Evolutionary conservation across 2,329 filamentous ascomycete genomes (phyloP), one percentile per base, ranked within the genome.

Genomic region (Fusarium beomiforme): DNA sequence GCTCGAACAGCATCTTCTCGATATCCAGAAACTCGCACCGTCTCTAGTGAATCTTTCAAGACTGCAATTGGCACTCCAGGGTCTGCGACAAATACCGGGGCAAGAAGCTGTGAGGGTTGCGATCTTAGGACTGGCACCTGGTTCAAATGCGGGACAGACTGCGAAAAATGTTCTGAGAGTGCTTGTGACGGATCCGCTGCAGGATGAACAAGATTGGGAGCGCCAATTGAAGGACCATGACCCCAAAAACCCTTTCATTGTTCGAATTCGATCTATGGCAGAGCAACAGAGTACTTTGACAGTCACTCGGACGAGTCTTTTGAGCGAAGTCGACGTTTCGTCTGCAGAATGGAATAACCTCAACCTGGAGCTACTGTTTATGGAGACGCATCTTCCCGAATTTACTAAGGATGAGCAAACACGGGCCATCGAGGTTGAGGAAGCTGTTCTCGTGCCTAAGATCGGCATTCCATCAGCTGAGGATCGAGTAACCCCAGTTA

Each of bases 371-470:
- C 82, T 95, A 9, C 77, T 91, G 13, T 76, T 91, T 26, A 84
- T 87, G 77, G 83, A 87, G 68, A 79, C 84, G 77, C 77, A 86
- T 85, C 76, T 80, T 3, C 76, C 86, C 5, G 50, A 72, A 11
- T 62, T 70, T 3, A 58, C 73, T 4, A 64, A 59, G 9, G 83
- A 85, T 43, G 78, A 79, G 62, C 74, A 68, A 42, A 41, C 60
- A 8, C 41, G 41, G 21, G 56, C 80, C 41, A 59, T 81, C 47
- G 78, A 85, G 56, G 82, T 89, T 8, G 85, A 88, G 64, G 91
- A 95, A 68, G 85, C 89, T 1, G 84, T 95, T 16, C 86, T 97
- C n/a, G 91, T 93, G 21, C 94, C 94, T 5, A 86, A 86, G 1
- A 87, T 97, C 36, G 90, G 93, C 23, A 92, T 93, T 43, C 89